Percentiles rank a stretch among this genome's conserved stretches.
These are phyloP conservation scores for Colletotrichum sidae DNA, from an alignment of 2,329 filamentous ascomycete genomes.

Conservation along the genomic window DNA sequence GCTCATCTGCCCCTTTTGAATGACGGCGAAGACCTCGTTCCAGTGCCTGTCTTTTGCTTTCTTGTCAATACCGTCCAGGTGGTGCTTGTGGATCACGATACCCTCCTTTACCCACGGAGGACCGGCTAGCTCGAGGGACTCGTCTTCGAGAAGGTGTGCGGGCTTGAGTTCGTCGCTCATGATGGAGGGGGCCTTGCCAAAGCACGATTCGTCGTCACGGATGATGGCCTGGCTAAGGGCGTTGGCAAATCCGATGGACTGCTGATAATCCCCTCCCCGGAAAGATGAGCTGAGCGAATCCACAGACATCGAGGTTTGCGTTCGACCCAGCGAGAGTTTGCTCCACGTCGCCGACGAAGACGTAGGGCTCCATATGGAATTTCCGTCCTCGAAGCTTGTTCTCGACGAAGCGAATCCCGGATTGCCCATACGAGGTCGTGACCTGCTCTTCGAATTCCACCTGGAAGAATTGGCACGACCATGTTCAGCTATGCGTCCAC, in stretches of 20 bases:
- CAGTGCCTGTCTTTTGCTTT: slow-evolving; percentile 94
- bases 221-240: slow-evolving; percentile 97
- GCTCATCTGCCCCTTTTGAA: slow-evolving; percentile 93
- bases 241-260: slow-evolving; percentile 97
- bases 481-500: slow-evolving; percentile 76
- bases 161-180: slow-evolving; percentile 71
- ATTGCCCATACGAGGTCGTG: slow-evolving; percentile 77
- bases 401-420: slow-evolving; percentile 90
- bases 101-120: slow-evolving; percentile 99
- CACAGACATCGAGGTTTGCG: slow-evolving; percentile 90
- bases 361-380: slow-evolving; percentile 89
- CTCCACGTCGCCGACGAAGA: slow-evolving; percentile 94
- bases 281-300: slow-evolving; percentile 87
- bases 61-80: slow-evolving; percentile 90
- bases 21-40: slow-evolving; percentile 94
- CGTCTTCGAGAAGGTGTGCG: slow-evolving; percentile 85
- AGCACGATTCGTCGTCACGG: slow-evolving; percentile 79
- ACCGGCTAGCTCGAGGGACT: slow-evolving; percentile 88
- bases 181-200: slow-evolving; percentile 59
- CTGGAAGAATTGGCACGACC: slow-evolving; percentile 67
- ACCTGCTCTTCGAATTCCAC: slow-evolving; percentile 89
- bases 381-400: slow-evolving; percentile 92
- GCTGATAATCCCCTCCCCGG: slow-evolving; percentile 85
- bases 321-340: slow-evolving; percentile 91
- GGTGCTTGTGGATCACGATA: slow-evolving; percentile 95